Evolutionary conservation across 2,329 filamentous ascomycete species (phyloP), one percentile per base, ranked within the genome.

Genomic region (Onygena corvina): DNA sequence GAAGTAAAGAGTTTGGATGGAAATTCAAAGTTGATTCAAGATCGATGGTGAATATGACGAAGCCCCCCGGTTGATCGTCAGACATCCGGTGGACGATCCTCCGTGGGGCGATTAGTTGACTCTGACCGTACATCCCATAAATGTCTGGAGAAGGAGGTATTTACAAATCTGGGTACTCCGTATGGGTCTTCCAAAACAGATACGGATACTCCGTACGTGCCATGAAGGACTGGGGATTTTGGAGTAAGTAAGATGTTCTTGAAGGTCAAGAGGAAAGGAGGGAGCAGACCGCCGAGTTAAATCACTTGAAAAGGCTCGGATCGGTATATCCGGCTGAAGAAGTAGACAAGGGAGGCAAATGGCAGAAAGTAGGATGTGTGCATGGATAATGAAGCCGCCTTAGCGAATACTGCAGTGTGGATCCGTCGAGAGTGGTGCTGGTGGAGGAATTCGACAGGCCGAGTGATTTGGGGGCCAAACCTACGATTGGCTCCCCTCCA

Each of bases 391-490:
- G 38, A 25, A 42, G 38, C 18, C 21, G 7, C 38, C 23, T 21
- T 14, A n/a, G n/a, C 11, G 21, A 42, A 27, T 42, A 25, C 3
- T n/a, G 25, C 38, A 12, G 27, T 42, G 12, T 42, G 38, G 38
- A 42, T 11, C 12, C 16, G 21, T 27, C 4, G 38, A 42, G n/a
- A 14, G 12, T 14, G 21, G 36, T 27, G 38, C 23, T 27, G 21
- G 38, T 21, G 21, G 27, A 25, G 25, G 38, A 42, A 20, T 21
- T 38, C 4, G 18, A 20, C 16, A 42, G 38, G 21, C 21, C 16
- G 9, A 42, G 27, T 21, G 23, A 9, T 42, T 42, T 42, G 38
- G 38, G 38, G 38, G 38, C 38, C 38, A 42, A 42, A 42, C 27
- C 23, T 11, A 7, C 38, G 21, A 42, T 42, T 42, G 38, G 38